These are phyloP conservation scores for Fraxinus pennsylvanica DNA, from an alignment of 257 asterid species.

Conservation along the genomic window DNA sequence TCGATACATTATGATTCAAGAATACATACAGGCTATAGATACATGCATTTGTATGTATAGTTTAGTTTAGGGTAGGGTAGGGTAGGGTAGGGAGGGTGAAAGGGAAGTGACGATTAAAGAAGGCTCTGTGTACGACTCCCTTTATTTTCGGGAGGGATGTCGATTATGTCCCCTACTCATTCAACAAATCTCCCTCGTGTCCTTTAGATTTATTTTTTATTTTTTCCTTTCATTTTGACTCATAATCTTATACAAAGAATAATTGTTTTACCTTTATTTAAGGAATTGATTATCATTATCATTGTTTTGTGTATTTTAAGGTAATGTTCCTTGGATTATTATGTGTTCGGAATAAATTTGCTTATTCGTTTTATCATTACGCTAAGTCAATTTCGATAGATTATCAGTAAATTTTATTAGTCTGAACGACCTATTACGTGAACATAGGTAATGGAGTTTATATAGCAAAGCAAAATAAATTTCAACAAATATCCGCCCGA, in stretches of 20 bases:
- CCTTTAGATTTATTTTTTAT: constrained; percentile 24
- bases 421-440: too few relatives aligned
- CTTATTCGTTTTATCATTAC: too few relatives aligned
- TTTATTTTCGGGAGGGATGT: constrained; percentile 92
- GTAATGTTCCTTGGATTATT: background rate
- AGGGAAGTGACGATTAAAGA: background rate
- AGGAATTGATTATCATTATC: background rate
- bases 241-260: background rate
- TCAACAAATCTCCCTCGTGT: constrained; percentile 73
- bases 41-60: constrained; percentile 34
- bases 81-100: constrained; percentile 1
- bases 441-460: background rate
- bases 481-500: background rate
- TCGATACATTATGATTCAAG: background rate
- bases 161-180: constrained; percentile 76
- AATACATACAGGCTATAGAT: constrained; percentile 28
- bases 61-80: background rate
- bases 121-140: constrained; percentile 52
- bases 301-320: constrained; percentile 2
- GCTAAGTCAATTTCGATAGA: too few relatives aligned
- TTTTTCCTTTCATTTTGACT: background rate
- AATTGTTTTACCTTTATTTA: background rate
- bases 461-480: background rate
- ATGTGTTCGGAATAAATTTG: background rate
- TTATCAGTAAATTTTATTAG: too few relatives aligned